Conservation (phyloP, 257 asterid species). For the Nicotiana knightiana region DNA sequence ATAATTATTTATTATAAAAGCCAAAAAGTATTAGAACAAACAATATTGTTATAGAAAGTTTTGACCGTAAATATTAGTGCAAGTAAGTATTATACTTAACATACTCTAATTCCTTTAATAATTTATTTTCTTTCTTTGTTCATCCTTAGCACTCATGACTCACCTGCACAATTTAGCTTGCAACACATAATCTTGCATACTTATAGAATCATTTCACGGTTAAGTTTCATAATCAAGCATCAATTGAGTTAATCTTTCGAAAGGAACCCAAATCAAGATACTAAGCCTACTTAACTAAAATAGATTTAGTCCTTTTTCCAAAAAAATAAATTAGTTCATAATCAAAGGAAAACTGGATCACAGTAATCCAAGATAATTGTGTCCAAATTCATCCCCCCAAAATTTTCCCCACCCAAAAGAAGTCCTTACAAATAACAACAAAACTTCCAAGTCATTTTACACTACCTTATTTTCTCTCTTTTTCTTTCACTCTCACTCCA, state of each 20-base stretch:
- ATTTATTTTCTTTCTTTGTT: too few relatives aligned
- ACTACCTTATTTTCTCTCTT: not conserved
- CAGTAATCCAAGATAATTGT: constrained; percentile 4
- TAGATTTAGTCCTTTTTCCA: too few relatives aligned
- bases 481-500: not conserved
- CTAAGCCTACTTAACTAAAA: not conserved
- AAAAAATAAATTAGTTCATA: not conserved
- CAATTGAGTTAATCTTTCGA: not conserved
- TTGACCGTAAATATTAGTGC: too few relatives aligned
- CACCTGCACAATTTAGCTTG: not conserved
- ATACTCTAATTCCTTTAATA: too few relatives aligned
- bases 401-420: not conserved
- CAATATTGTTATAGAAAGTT: too few relatives aligned
- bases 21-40: too few relatives aligned
- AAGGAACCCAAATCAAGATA: not conserved
- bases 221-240: not conserved
- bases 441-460: not conserved
- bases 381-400: constrained; percentile 67
- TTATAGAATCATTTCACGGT: not conserved
- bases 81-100: too few relatives aligned
- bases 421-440: not conserved
- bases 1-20: too few relatives aligned
- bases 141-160: too few relatives aligned
- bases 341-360: not conserved
- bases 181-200: not conserved